Conservation (phyloP, 805 yeast species). For the Starmerella etchellsii region DNA sequence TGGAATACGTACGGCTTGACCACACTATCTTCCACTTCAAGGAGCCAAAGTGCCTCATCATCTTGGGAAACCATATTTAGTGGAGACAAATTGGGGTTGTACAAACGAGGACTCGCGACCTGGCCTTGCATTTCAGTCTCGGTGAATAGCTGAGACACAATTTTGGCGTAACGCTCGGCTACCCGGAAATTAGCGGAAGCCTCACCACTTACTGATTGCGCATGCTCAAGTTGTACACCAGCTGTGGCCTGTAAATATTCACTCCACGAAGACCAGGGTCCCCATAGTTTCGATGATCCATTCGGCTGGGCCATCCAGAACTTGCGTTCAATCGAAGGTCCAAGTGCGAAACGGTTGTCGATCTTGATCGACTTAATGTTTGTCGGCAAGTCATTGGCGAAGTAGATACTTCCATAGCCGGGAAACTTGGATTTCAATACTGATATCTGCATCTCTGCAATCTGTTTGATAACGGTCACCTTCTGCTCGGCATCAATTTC, state of each 20-base stretch:
- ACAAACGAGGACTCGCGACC: slow-evolving; percentile 58
- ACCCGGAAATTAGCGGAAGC: slow-evolving; percentile 40
- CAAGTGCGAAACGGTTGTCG: slow-evolving; percentile 42
- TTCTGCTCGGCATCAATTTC: slow-evolving; percentile 40
- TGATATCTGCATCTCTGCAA: slow-evolving; percentile 52
- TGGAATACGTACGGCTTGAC: slow-evolving; percentile 74
- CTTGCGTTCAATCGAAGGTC: slow-evolving; percentile 69
- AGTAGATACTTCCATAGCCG: slow-evolving; percentile 71
- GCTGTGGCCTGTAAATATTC: slow-evolving; percentile 56
- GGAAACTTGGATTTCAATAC: slow-evolving; percentile 49
- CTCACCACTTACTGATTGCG: slow-evolving; percentile 41
- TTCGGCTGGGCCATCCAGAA: slow-evolving; percentile 45
- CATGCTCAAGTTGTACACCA: slow-evolving; percentile 49
- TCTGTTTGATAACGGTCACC: slow-evolving; percentile 49
- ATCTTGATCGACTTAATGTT: slow-evolving; percentile 25
- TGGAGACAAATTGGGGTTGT: slow-evolving; percentile 80
- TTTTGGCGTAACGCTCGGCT: slow-evolving; percentile 44
- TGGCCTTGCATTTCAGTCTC: slow-evolving; percentile 38
- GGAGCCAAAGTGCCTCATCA: slow-evolving; percentile 33
- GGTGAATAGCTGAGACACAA: slow-evolving; percentile 48
- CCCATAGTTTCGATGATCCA: slow-evolving; percentile 35
- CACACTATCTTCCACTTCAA: slow-evolving; percentile 73
- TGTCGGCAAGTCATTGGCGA: slow-evolving; percentile 41
- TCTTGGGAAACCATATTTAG: slow-evolving; percentile 51
- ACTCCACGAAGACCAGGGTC: slow-evolving; percentile 69